phyloP scores from a whole-genome alignment of 495 filamentous ascomycete genomes.

The Xylaria venustula region DNA sequence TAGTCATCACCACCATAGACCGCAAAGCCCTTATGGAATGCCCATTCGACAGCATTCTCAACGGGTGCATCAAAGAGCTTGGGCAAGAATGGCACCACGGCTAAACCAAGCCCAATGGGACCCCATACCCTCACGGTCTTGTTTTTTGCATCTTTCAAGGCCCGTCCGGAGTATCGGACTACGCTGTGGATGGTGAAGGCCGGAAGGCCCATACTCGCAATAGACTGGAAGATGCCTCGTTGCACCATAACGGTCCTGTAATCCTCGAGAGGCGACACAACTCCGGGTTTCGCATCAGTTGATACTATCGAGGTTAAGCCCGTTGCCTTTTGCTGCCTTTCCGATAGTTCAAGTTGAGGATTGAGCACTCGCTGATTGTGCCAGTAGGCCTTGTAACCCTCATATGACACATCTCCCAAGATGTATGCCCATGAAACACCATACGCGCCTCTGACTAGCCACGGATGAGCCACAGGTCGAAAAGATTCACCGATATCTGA shows the following conservation, averaged over 20 bases:
- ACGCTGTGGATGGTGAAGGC: conserved; percentile 94
- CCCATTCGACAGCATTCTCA: conserved; percentile 84
- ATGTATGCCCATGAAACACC: conserved; percentile 91
- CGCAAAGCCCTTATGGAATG: conserved; percentile 76
- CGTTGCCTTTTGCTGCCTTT: conserved; percentile 35
- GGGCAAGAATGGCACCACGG: conserved; percentile 85
- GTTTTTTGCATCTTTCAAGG: conserved; percentile 78
- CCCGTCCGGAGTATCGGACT: conserved; percentile 79
- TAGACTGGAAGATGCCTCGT: conserved; percentile 80
- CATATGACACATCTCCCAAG: conserved; percentile 83
- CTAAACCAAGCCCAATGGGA: conserved; percentile 86
- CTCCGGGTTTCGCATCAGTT: conserved; percentile 33
- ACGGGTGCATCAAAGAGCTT: conserved; percentile 92
- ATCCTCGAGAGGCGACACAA: conserved; percentile 81
- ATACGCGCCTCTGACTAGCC: conserved; percentile 77
- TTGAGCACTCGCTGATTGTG: conserved; percentile 66
- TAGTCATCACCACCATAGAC: conserved; percentile 61
- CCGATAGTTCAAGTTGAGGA: conserved; percentile 44
- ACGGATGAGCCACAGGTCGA: conserved; percentile 86
- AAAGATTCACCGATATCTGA: conserved; percentile 97
- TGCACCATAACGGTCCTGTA: conserved; percentile 89
- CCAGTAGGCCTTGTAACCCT: conserved; percentile 93
- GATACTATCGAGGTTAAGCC: conserved; percentile 27
- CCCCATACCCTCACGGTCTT: conserved; percentile 72
- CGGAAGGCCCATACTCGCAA: conserved; percentile 91